These are phyloP conservation scores for Phytophthora melonis DNA, from an alignment of 352 stramenopile species.

Conservation along the genomic window DNA sequence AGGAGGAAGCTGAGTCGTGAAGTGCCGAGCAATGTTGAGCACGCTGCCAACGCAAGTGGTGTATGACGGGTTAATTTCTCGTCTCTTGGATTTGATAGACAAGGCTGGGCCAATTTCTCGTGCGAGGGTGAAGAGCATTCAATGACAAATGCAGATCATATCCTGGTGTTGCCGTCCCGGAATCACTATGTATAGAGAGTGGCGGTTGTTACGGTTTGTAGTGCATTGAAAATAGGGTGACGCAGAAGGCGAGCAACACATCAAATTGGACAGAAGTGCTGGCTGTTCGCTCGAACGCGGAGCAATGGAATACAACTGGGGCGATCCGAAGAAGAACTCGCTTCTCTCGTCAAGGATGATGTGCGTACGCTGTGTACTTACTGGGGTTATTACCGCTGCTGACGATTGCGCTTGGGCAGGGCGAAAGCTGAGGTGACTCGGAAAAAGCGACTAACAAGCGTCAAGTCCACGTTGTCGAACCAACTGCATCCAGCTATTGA, in stretches of 20 bases:
- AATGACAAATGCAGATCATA: neutral
- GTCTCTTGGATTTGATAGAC: neutral
- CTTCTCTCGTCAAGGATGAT: conserved; percentile 78
- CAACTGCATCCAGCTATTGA: conserved; percentile 72
- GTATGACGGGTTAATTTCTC: neutral
- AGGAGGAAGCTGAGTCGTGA: conserved; percentile 25
- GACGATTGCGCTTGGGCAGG: conserved; percentile 35
- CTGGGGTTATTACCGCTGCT: neutral
- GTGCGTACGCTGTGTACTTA: conserved; percentile 39
- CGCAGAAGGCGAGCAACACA: neutral
- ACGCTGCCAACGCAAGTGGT: conserved; percentile 3
- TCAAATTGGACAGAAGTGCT: neutral
- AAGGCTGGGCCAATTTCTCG: neutral
- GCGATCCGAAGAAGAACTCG: conserved; percentile 84
- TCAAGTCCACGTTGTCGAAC: conserved; percentile 84
- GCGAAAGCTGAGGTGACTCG: conserved; percentile 72
- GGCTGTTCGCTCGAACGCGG: neutral
- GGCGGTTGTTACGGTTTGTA: conserved; percentile 8
- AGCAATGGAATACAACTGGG: conserved; percentile 87
- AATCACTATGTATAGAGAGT: conserved; percentile 31
- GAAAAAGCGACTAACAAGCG: conserved; percentile 73
- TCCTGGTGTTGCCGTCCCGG: neutral
- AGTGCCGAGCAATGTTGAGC: neutral
- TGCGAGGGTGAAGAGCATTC: neutral
- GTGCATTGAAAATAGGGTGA: conserved; percentile 29